Conservation (phyloP, 2,329 filamentous ascomycete species). For the Calcarisporium arbuscula region DNA sequence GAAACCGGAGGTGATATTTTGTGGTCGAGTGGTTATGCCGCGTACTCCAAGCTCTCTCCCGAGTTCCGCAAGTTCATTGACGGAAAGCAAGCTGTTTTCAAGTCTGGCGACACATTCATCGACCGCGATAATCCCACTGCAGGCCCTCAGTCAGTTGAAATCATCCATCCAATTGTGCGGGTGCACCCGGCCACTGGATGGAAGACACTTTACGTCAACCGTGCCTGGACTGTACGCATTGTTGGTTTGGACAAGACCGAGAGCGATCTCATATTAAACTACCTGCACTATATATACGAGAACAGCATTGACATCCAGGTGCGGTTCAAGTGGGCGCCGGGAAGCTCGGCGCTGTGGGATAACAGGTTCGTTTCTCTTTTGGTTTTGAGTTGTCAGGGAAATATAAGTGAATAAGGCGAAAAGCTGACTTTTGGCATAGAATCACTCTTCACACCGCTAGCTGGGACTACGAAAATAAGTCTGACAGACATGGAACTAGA, state of each 20-base stretch:
- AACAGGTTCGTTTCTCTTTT: too few species aligned
- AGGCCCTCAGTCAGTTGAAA: slow-evolving; percentile 4
- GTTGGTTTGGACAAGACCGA: slow-evolving; percentile 43
- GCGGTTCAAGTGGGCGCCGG: slow-evolving; percentile 43
- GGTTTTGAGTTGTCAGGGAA: too few species aligned
- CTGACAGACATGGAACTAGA: too few species aligned
- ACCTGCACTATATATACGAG: too few species aligned
- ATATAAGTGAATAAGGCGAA: too few species aligned
- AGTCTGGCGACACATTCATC: too few species aligned
- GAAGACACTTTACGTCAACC: slow-evolving; percentile 40
- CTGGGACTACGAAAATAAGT: too few species aligned
- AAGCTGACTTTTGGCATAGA: too few species aligned
- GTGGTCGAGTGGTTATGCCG: slow-evolving; percentile 39
- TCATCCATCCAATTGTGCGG: slow-evolving; percentile 36
- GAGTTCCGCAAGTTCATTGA: slow-evolving; percentile 36
- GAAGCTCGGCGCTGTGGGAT: slow-evolving; percentile 45
- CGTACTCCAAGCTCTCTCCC: slow-evolving; percentile 38
- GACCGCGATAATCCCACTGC: slow-evolving; percentile 21
- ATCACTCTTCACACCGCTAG: slow-evolving; percentile 7
- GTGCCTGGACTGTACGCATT: slow-evolving; percentile 40
- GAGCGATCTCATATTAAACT: slow-evolving; percentile 40
- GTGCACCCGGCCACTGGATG: slow-evolving; percentile 42
- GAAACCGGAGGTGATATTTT: slow-evolving; percentile 40
- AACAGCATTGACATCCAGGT: slow-evolving; percentile 44
- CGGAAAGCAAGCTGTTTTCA: slow-evolving; percentile 34